A percentile compares a stretch with the other conserved stretches of the same genome.
These are phyloP conservation scores for Letharia lupina DNA, from an alignment of 495 filamentous ascomycete genomes.

Conservation along the genomic window DNA sequence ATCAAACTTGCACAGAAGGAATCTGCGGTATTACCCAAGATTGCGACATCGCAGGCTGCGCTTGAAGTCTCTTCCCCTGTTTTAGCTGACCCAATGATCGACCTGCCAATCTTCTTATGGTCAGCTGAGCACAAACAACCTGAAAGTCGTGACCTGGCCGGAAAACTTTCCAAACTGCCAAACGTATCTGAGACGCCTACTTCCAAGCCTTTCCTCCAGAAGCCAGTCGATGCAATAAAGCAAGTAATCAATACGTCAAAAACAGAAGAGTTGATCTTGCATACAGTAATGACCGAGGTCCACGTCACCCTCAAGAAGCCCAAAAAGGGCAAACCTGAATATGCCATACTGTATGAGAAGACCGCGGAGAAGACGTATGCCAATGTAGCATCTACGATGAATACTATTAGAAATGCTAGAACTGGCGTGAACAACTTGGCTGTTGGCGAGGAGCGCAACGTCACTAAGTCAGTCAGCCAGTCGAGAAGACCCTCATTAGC, in stretches of 20 bases:
- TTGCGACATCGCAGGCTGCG: neutral
- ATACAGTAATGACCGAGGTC: conserved; percentile 8
- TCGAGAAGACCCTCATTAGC: neutral
- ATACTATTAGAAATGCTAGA: neutral
- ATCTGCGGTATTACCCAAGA: conserved; percentile 1
- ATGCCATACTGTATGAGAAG: conserved; percentile 5
- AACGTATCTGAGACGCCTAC: neutral
- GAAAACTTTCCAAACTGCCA: neutral
- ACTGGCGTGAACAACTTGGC: neutral
- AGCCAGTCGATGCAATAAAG: neutral
- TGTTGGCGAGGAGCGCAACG: neutral
- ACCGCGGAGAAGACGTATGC: neutral
- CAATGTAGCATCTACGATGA: conserved; percentile 1
- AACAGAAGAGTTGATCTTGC: conserved; percentile 12
- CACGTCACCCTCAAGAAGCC: conserved; percentile 4
- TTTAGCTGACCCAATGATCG: neutral
- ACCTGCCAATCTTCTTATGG: conserved; percentile 11
- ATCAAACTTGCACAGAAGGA: conserved; percentile 7
- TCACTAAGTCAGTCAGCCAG: neutral
- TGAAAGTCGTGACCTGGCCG: neutral
- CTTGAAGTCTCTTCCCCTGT: neutral
- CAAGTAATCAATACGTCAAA: conserved; percentile 3
- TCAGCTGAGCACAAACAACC: conserved; percentile 7
- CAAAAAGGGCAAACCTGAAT: conserved; percentile 6
- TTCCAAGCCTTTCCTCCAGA: neutral